Conservation (phyloP, 2,329 filamentous ascomycete genomes). For the Colletotrichum trifolii region DNA sequence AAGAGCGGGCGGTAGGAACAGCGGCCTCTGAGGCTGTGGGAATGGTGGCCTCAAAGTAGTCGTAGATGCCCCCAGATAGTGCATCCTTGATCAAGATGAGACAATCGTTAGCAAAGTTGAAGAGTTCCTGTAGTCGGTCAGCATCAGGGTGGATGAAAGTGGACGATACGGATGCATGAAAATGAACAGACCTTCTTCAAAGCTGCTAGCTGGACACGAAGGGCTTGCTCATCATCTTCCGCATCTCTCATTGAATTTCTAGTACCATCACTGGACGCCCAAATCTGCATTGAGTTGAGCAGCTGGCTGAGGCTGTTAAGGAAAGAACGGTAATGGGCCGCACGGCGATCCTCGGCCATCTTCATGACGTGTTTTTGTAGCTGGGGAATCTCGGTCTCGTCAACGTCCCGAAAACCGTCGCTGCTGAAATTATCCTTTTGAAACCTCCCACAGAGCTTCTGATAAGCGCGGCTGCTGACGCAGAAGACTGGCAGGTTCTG, state of each 20-base stretch:
- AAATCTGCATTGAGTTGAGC: slow-evolving; percentile 41
- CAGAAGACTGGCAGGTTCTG: slow-evolving; percentile 71
- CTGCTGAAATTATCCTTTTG: slow-evolving; percentile 61
- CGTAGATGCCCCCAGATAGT: slow-evolving; percentile 39
- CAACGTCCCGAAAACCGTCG: slow-evolving; percentile 59
- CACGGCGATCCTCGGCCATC: slow-evolving; percentile 34
- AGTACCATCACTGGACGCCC: slow-evolving; percentile 40
- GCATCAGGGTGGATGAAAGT: neutral
- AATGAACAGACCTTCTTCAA: slow-evolving; percentile 29
- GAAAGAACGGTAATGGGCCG: slow-evolving; percentile 38
- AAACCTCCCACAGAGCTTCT: slow-evolving; percentile 67
- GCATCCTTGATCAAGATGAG: slow-evolving; percentile 34
- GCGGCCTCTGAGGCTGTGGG: slow-evolving; percentile 37
- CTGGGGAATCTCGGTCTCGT: slow-evolving; percentile 70
- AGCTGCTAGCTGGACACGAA: slow-evolving; percentile 32
- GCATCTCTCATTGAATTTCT: slow-evolving; percentile 37
- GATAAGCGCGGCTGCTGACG: slow-evolving; percentile 71
- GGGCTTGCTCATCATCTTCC: slow-evolving; percentile 28
- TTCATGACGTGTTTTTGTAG: slow-evolving; percentile 61
- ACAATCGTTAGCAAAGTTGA: slow-evolving; percentile 33
- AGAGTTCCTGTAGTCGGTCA: slow-evolving; percentile 36
- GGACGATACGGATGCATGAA: neutral
- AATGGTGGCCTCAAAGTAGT: slow-evolving; percentile 39
- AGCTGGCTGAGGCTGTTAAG: slow-evolving; percentile 40
- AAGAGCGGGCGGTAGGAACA: slow-evolving; percentile 36